Evolutionary conservation across 441 rosid species (phyloP).

Genomic region (Erysimum pusillum): DNA sequence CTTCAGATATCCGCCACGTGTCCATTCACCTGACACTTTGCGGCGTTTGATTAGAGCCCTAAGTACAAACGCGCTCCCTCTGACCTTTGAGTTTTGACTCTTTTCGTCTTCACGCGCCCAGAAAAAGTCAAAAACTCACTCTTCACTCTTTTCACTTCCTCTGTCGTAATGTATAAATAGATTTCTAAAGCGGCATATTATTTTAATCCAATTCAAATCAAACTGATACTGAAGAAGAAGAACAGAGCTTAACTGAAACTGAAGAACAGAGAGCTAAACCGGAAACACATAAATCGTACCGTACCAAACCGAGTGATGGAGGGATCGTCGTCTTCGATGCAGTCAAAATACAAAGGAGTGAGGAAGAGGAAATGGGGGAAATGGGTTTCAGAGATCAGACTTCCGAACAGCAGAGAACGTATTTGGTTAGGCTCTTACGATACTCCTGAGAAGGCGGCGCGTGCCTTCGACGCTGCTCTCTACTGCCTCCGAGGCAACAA

Average conservation of each 20-base stretch:
- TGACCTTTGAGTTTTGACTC: constrained; percentile 29
- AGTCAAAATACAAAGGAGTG: constrained; percentile 73
- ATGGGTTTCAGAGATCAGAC: constrained; percentile 89
- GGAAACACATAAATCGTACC: neutral
- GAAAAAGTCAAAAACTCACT: constrained; percentile 41
- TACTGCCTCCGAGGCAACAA: constrained; percentile 73
- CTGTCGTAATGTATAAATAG: constrained; percentile 21
- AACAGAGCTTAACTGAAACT: neutral
- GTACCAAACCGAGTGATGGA: constrained; percentile 29
- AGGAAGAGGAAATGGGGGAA: constrained; percentile 92
- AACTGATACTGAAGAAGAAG: constrained; percentile 9
- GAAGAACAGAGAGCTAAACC: constrained; percentile 30
- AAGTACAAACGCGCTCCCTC: constrained; percentile 36
- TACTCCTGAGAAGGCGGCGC: constrained; percentile 78
- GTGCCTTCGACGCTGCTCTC: constrained; percentile 87
- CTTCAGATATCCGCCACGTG: constrained; percentile 30
- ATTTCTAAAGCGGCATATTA: constrained; percentile 28
- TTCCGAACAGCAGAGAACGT: constrained; percentile 78
- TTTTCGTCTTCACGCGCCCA: constrained; percentile 35
- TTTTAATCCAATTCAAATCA: constrained; percentile 31
- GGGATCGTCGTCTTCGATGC: constrained; percentile 37
- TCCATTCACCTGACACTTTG: constrained; percentile 12
- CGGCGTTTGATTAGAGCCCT: constrained; percentile 25
- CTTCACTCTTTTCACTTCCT: constrained; percentile 15
- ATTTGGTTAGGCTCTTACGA: constrained; percentile 90